phyloP scores from a whole-genome alignment of 257 asterid genomes.

The Lycium ferocissimum region DNA sequence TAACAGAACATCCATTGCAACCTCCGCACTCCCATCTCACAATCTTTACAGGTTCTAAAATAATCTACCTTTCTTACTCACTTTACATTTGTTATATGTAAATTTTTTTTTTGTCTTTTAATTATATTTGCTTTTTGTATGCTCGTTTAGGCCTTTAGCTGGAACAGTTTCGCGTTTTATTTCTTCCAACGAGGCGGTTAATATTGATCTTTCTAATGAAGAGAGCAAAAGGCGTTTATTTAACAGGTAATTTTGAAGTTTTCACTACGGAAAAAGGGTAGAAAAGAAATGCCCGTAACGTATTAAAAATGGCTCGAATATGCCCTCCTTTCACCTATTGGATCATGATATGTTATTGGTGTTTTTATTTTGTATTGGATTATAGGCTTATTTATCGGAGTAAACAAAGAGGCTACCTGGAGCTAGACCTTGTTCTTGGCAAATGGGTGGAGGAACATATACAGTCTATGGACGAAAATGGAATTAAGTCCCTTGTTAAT shows the following conservation, averaged over 20 bases:
- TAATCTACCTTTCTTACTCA: not conserved
- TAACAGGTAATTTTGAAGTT: slow-evolving; percentile 56
- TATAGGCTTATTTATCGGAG: slow-evolving; percentile 82
- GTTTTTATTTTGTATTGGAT: not conserved
- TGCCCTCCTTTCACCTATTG: no score
- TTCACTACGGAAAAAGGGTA: no score
- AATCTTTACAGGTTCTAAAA: slow-evolving; percentile 46
- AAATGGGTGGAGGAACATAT: slow-evolving; percentile 92
- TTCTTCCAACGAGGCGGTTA: slow-evolving; percentile 50
- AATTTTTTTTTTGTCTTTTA: not conserved
- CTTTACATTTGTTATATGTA: not conserved
- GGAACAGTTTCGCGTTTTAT: slow-evolving; percentile 54
- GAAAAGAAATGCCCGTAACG: no score
- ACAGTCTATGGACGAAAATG: slow-evolving; percentile 70
- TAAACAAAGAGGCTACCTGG: slow-evolving; percentile 90
- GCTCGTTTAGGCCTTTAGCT: slow-evolving; percentile 56
- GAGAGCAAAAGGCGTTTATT: slow-evolving; percentile 77
- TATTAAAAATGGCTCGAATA: no score
- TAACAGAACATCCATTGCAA: slow-evolving; percentile 39
- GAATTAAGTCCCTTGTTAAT: slow-evolving; percentile 70
- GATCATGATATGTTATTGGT: not conserved
- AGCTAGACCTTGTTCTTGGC: slow-evolving; percentile 88
- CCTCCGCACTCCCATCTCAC: slow-evolving; percentile 35
- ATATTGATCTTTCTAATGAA: slow-evolving; percentile 69
- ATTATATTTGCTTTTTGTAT: not conserved